Percentiles rank a stretch among this genome's conserved stretches.
phyloP scores from a whole-genome alignment of 139 green algal genomes.

The Chlamydomonas sp. region DNA sequence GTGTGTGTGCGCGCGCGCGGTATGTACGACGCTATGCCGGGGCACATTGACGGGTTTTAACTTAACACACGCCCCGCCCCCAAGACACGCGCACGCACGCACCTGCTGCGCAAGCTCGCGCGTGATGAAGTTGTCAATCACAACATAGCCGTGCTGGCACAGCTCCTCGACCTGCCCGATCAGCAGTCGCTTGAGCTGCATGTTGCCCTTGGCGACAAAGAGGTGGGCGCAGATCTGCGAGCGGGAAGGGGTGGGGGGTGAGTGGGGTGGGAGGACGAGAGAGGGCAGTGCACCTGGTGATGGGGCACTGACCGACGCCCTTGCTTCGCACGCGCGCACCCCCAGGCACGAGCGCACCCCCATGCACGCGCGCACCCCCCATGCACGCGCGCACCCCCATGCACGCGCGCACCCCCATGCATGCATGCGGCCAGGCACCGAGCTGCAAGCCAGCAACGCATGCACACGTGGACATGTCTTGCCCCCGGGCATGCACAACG shows the following conservation, averaged over 20 bases:
- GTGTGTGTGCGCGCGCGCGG: no score
- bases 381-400: background rate
- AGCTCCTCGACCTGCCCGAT: slow-evolving; percentile 35
- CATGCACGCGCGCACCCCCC: background rate
- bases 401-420: background rate
- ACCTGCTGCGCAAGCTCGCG: slow-evolving; percentile 21
- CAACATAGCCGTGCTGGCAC: slow-evolving; percentile 28
- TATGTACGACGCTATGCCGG: no score
- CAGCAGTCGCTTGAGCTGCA: slow-evolving; percentile 26
- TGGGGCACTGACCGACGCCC: no score
- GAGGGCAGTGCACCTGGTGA: background rate
- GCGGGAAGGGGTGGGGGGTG: background rate
- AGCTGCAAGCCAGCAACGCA: background rate
- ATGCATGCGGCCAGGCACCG: background rate
- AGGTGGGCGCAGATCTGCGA: slow-evolving; percentile 32
- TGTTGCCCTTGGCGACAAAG: slow-evolving; percentile 5
- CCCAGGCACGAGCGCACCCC: background rate
- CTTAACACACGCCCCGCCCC: no score
- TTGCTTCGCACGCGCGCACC: background rate
- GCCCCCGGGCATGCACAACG: background rate
- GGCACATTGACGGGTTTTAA: no score
- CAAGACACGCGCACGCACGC: no score
- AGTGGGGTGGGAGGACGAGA: background rate
- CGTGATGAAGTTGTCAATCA: slow-evolving; percentile 38
- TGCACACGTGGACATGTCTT: background rate